Percentiles rank a stretch among this genome's conserved stretches.
These are phyloP conservation scores for Neovahlkampfia damariscottae DNA, from an alignment of 78 protist genomes.

Conservation along the genomic window DNA sequence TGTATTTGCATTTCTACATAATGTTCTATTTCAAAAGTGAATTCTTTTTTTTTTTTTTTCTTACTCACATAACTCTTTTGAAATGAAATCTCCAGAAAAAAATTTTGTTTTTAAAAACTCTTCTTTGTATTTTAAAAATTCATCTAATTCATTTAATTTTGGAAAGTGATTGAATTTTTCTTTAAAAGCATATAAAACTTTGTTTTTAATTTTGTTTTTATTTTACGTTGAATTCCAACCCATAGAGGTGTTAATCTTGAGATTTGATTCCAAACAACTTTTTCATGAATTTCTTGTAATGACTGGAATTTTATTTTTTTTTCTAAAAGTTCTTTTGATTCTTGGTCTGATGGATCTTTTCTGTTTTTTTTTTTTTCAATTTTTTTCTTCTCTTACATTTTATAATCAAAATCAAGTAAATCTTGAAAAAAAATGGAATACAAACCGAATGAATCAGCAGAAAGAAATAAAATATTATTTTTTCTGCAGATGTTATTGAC, in stretches of 20 bases:
- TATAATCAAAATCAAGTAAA: neutral
- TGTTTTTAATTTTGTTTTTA: neutral
- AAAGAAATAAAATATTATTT: neutral
- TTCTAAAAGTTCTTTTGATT: too few species aligned
- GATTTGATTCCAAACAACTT: too few species aligned
- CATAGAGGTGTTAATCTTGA: neutral
- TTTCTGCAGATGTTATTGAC: neutral
- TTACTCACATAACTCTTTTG: too few species aligned
- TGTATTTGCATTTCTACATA: neutral
- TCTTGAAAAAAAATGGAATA: neutral
- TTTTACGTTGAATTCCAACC: neutral
- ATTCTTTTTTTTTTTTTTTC: too few species aligned
- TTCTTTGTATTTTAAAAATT: neutral
- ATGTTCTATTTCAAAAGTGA: too few species aligned
- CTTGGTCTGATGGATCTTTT: too few species aligned
- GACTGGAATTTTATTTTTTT: too few species aligned
- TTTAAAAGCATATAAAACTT: neutral
- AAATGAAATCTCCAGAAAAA: too few species aligned
- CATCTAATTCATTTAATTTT: neutral
- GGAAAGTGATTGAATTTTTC: neutral
- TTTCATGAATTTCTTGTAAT: too few species aligned
- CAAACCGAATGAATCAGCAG: neutral
- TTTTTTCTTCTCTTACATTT: constrained; percentile 1
- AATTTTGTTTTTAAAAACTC: too few species aligned
- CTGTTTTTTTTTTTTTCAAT: neutral